Evolutionary conservation across 805 yeast genomes (phyloP).

Genomic region (Ogataea philodendri): DNA sequence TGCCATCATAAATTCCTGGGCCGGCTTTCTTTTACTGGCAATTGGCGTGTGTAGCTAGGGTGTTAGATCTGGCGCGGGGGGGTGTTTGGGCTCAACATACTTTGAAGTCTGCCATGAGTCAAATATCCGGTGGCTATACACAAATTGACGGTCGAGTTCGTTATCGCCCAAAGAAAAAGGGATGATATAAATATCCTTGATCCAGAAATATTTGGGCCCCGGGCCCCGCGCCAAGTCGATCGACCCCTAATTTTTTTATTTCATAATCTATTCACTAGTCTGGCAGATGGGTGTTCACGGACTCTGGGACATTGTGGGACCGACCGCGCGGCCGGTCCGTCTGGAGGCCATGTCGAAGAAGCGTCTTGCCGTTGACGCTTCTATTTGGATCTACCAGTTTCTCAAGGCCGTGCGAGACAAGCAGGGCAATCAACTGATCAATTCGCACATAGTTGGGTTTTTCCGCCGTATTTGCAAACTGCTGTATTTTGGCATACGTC

Average conservation of each 20-base stretch:
- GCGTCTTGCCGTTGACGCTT: slow-evolving; percentile 91
- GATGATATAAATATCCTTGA: slow-evolving; percentile 6
- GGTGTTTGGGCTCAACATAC: slow-evolving; percentile 9
- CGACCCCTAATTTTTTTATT: no score
- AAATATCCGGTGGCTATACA: background rate
- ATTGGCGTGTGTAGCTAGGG: slow-evolving; percentile 20
- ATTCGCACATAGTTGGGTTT: slow-evolving; percentile 92
- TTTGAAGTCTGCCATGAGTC: slow-evolving; percentile 19
- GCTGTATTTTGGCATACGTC: slow-evolving; percentile 79
- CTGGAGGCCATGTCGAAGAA: slow-evolving; percentile 80
- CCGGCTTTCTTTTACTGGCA: slow-evolving; percentile 20
- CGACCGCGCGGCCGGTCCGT: slow-evolving; percentile 86
- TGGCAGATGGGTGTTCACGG: slow-evolving; percentile 88
- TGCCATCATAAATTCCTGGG: slow-evolving; percentile 19
- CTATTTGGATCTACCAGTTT: slow-evolving; percentile 97
- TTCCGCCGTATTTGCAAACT: slow-evolving; percentile 90
- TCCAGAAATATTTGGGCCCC: background rate
- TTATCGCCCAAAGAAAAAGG: slow-evolving; percentile 12
- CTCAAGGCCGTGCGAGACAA: slow-evolving; percentile 88
- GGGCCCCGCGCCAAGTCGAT: slow-evolving; percentile 16
- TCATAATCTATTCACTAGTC: background rate
- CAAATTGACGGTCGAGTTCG: no score
- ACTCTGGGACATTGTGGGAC: slow-evolving; percentile 88
- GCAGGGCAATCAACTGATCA: slow-evolving; percentile 72
- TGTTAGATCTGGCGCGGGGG: slow-evolving; percentile 16